Conservation (phyloP, 2,329 filamentous ascomycete species). For the Hypoxylon sp. region DNA sequence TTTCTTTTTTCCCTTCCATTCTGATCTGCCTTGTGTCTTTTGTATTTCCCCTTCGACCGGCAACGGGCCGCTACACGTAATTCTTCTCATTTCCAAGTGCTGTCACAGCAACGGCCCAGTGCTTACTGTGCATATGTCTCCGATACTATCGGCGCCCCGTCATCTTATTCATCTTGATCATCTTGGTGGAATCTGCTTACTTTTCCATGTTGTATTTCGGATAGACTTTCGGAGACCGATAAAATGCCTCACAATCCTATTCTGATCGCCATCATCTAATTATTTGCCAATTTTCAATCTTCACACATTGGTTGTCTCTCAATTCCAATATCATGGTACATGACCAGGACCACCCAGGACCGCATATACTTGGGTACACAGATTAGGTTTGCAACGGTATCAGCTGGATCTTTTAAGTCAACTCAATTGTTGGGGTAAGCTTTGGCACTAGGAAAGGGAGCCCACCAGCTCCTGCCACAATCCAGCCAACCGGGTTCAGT, state of each 20-base stretch:
- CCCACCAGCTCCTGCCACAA: slow-evolving; percentile 14
- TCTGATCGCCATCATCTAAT: not conserved
- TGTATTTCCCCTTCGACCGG: slow-evolving; percentile 29
- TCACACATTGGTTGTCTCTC: not conserved
- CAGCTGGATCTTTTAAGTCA: slow-evolving; percentile 30
- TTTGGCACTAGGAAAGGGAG: slow-evolving; percentile 31
- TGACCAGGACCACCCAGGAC: not conserved
- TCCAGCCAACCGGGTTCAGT: slow-evolving; percentile 31
- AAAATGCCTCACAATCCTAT: slow-evolving; percentile 23
- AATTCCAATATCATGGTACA: slow-evolving; percentile 16
- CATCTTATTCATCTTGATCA: slow-evolving; percentile 35
- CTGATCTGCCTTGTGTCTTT: not conserved
- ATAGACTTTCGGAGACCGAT: slow-evolving; percentile 19
- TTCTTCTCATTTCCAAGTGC: not conserved
- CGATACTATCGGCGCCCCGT: slow-evolving; percentile 29
- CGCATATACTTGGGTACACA: slow-evolving; percentile 6
- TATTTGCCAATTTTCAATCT: slow-evolving; percentile 1
- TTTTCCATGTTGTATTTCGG: slow-evolving; percentile 27
- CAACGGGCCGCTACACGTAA: slow-evolving; percentile 14
- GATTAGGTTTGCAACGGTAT: slow-evolving; percentile 21
- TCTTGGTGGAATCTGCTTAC: slow-evolving; percentile 33
- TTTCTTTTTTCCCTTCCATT: slow-evolving; percentile 16
- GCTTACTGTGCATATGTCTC: slow-evolving; percentile 41
- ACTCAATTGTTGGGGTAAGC: slow-evolving; percentile 52
- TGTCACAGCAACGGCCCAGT: slow-evolving; percentile 10